Conservation (phyloP, 306 rosid species). For the Oxytropis ochrocephala region DNA sequence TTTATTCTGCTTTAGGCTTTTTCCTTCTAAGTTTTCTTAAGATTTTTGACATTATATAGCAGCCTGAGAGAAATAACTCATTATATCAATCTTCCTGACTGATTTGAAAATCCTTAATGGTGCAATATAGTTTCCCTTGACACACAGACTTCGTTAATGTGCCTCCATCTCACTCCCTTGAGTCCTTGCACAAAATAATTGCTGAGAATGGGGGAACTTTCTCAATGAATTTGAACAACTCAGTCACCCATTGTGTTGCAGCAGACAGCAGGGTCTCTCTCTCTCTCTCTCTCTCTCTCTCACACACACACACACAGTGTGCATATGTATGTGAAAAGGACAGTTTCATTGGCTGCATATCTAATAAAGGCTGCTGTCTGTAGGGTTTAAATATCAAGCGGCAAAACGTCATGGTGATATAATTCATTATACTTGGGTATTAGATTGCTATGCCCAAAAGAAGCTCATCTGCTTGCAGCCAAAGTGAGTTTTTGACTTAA, state of each 20-base stretch:
- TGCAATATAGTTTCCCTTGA: conserved; percentile 45
- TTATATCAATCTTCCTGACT: neutral
- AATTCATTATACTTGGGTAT: conserved; percentile 71
- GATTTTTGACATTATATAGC: neutral
- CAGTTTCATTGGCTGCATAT: conserved; percentile 13
- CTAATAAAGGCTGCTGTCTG: conserved; percentile 20
- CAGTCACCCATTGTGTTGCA: conserved; percentile 85
- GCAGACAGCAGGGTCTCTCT: conserved; percentile 80
- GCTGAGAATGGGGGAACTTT: conserved; percentile 92
- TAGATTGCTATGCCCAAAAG: conserved; percentile 69
- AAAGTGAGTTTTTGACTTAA: conserved; percentile 47
- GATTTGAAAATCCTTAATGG: conserved; percentile 10
- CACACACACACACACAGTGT: neutral
- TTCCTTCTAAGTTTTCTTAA: neutral
- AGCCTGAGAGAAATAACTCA: neutral
- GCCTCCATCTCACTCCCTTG: conserved; percentile 68
- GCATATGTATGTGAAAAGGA: neutral
- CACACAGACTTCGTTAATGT: conserved; percentile 80
- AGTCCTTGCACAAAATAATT: conserved; percentile 72
- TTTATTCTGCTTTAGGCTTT: neutral
- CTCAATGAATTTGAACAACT: conserved; percentile 85
- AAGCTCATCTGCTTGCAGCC: conserved; percentile 64
- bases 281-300: conserved; percentile 23
- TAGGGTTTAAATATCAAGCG: conserved; percentile 85
- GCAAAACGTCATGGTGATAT: conserved; percentile 76